Base-by-base conservation (phyloP, 1,139 yeast species). In the Hyphopichia burtonii region DNA sequence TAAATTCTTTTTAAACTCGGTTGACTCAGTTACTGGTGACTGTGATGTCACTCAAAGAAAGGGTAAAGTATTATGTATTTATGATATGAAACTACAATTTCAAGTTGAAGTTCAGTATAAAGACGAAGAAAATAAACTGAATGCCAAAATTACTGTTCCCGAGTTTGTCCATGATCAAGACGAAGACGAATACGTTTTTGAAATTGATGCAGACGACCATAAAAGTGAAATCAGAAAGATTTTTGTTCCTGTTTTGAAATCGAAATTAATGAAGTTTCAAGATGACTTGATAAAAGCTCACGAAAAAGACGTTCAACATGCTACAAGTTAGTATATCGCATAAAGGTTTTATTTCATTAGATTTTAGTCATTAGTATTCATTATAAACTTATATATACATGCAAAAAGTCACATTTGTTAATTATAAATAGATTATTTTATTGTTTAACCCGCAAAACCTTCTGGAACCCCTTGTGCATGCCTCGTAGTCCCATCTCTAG, bases 401-500 rank as follows among this genome's bases (percentile, higher is more conserved):
- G 11, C 28, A 25, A 25, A 11, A 25, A 11, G 4, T 5, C 28
- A 8, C 28, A 4, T 12, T 10, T 3, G 28, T 25, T 8, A 25
- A 4, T 25, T 8, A 11, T 9, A 12, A 8, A 8, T 25, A 7
- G 11, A 12, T 5, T 25, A 25, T 3, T 25, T 25, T 25, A 20
- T 25, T 25, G n/a, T 12, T 31, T 14, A 31, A 18, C 49, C 54
- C 39, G 61, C 76, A 63, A 89, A 89, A 3, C 95, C 95, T 41
- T 83, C 85, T 0, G 98, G 98, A 4, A 90, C 96, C 4, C 96
- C 97, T 47, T 77, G 76, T 0, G 96, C 96, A 50, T 83, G 91
- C 36, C 78, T 68, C 11, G 53, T 50, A 34, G 66, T 68, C 11
- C 76, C 74, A 33, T 74, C 74, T 45, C 84, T 71, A 14, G 78